Base-by-base conservation (phyloP, 441 rosid genomes). In the California macrophylla region DNA sequence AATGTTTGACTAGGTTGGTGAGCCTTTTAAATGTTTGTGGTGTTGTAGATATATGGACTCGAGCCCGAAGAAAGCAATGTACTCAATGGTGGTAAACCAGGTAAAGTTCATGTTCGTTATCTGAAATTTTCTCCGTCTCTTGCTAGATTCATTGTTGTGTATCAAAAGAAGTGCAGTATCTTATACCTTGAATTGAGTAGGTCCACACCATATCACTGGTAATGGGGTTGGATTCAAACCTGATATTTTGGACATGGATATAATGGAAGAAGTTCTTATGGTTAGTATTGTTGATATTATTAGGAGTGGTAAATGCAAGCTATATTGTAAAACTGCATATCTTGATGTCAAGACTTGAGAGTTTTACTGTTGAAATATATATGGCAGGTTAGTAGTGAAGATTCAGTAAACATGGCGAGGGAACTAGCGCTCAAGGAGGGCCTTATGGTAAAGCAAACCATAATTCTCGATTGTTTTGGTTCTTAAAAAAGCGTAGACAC, bases 141-240 rank as follows among this genome's bases (percentile, higher is more conserved):
- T 36, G 42, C 10, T 47, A 15, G 56, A 47, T 47, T 47, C 2
- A 12, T 15, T 47, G 56, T 47, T 47, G 18, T 47, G 21, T 8
- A 4, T 40, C n/a, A 1, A 5, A 16, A 50, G 3, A 50, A 16
- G 20, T 71, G 40, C 68, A 38, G 0, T 71, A 29, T 66, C 60
- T 77, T 3, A 72, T 72, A 3, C 24, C 64, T 1, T 50, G 21
- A 32, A 58, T 76, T 70, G 67, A 82, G 75, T 67, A 93, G 96
- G 98, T 78, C 98, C 97, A 71, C 98, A 93, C 79, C 84, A 86
- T 3, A 93, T 93, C 66, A 93, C 96, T 0, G 98, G 96, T 56
- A 93, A 87, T 26, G 97, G 98, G 0, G 98, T 93, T 66, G 97
- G 98, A 66, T 93, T 93, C 83, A 91, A 93, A 79, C 98, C 97